phyloP scores from a whole-genome alignment of 495 filamentous ascomycete genomes.

The Neurospora sp. region DNA sequence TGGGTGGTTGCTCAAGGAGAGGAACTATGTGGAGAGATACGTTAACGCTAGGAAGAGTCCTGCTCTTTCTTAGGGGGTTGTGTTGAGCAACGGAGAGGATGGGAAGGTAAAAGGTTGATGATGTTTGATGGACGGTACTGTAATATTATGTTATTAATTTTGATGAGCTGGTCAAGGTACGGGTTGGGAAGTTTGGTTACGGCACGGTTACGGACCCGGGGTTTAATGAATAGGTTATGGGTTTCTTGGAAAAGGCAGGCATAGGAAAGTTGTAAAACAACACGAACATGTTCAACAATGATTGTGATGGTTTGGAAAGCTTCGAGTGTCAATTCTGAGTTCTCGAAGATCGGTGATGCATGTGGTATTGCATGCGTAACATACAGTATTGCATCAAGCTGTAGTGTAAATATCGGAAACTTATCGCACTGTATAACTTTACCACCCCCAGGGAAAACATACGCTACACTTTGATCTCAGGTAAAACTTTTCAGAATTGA shows the following conservation, averaged over 20 bases:
- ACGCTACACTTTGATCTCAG: not conserved
- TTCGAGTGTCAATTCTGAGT: not conserved
- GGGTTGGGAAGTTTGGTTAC: not conserved
- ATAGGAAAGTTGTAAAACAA: not conserved
- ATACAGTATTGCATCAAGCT: not conserved
- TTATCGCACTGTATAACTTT: not conserved
- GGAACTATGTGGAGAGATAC: slow-evolving; percentile 25
- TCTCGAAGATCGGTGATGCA: not conserved
- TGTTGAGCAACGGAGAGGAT: too few relatives aligned
- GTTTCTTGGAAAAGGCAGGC: not conserved
- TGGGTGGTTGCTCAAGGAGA: slow-evolving; percentile 28
- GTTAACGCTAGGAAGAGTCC: slow-evolving; percentile 15
- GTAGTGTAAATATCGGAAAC: not conserved
- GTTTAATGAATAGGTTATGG: not conserved
- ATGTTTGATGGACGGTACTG: not conserved
- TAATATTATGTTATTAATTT: not conserved
- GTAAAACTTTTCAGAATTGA: not conserved
- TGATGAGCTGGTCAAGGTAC: not conserved
- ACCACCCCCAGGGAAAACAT: not conserved
- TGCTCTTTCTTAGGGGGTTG: not conserved
- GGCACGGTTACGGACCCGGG: not conserved
- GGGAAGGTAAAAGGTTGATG: not conserved
- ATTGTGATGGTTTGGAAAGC: not conserved
- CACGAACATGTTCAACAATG: not conserved
- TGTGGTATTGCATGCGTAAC: not conserved